Evolutionary conservation across 805 yeast genomes (phyloP).

Genomic region (Zygosaccharomyces pseudorouxii): DNA sequence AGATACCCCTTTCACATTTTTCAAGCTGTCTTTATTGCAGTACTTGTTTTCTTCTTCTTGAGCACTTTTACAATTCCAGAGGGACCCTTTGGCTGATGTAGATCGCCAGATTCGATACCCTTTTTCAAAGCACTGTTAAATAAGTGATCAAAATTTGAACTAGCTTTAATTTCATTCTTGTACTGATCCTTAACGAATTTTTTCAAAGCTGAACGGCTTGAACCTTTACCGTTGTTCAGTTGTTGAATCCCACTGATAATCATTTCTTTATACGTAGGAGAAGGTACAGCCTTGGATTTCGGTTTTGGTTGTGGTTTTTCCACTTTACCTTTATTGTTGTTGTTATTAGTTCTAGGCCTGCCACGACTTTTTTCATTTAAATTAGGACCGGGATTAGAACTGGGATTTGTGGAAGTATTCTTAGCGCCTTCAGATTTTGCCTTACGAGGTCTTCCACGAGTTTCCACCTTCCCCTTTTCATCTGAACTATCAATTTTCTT

Average conservation of each 20-base stretch:
- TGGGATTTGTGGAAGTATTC: neutral
- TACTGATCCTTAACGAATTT: slow-evolving; percentile 56
- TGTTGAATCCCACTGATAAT: slow-evolving; percentile 56
- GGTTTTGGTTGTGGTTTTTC: slow-evolving; percentile 9
- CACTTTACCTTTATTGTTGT: neutral
- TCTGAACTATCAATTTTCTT: slow-evolving; percentile 15
- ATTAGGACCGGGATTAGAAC: neutral
- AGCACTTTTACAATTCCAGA: slow-evolving; percentile 30
- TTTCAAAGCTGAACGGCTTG: slow-evolving; percentile 81
- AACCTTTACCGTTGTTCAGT: slow-evolving; percentile 77
- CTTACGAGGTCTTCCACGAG: neutral
- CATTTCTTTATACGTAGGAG: slow-evolving; percentile 29
- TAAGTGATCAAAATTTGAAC: slow-evolving; percentile 63
- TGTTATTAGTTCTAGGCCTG: neutral
- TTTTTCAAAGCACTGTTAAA: slow-evolving; percentile 67
- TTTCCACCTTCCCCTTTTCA: slow-evolving; percentile 19
- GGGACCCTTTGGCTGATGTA: slow-evolving; percentile 83
- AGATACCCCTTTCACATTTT: neutral
- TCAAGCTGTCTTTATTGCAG: slow-evolving; percentile 17
- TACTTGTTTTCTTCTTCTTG: slow-evolving; percentile 22
- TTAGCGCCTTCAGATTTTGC: neutral
- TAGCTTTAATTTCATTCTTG: slow-evolving; percentile 48
- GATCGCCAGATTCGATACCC: slow-evolving; percentile 74
- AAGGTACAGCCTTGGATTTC: neutral
- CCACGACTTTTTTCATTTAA: neutral